These are phyloP conservation scores for Hypomyces rosellus DNA, from an alignment of 2,329 filamentous ascomycete genomes.

Conservation along the genomic window DNA sequence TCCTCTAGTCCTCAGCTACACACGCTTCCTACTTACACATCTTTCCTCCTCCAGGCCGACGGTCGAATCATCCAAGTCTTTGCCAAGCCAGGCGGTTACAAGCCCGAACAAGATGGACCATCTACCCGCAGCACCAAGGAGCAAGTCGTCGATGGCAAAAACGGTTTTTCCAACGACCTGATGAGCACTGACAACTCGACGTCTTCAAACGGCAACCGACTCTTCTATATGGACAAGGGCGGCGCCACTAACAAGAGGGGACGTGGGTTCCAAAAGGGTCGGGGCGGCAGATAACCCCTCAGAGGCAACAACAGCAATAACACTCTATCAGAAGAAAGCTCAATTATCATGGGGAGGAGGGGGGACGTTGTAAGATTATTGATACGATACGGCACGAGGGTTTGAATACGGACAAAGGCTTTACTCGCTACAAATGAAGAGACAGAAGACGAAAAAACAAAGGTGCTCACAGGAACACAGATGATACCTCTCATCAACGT, in stretches of 20 bases:
- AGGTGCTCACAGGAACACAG: no score
- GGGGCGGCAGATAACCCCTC: conserved; percentile 16
- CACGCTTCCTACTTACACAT: background rate
- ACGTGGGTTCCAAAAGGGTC: conserved; percentile 20
- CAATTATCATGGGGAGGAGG: no score
- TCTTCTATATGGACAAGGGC: conserved; percentile 48
- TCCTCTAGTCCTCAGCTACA: background rate
- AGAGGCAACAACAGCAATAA: background rate
- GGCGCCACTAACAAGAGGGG: conserved; percentile 25
- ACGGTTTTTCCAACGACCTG: conserved; percentile 48
- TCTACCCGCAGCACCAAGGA: conserved; percentile 23
- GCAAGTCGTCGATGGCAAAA: conserved; percentile 45
- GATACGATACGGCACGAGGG: no score
- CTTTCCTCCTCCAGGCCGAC: conserved; percentile 51
- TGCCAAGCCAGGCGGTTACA: conserved; percentile 53
- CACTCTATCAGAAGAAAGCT: background rate
- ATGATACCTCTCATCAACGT: no score
- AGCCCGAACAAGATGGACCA: conserved; percentile 35
- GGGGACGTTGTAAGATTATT: no score
- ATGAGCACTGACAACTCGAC: conserved; percentile 27
- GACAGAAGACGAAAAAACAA: no score
- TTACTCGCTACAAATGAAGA: no score
- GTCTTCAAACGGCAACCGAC: conserved; percentile 25
- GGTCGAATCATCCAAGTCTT: conserved; percentile 69
- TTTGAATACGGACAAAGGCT: no score